phyloP scores from a whole-genome alignment of 176 grass and related monocot species.

The Urochloa ruziziensis region DNA sequence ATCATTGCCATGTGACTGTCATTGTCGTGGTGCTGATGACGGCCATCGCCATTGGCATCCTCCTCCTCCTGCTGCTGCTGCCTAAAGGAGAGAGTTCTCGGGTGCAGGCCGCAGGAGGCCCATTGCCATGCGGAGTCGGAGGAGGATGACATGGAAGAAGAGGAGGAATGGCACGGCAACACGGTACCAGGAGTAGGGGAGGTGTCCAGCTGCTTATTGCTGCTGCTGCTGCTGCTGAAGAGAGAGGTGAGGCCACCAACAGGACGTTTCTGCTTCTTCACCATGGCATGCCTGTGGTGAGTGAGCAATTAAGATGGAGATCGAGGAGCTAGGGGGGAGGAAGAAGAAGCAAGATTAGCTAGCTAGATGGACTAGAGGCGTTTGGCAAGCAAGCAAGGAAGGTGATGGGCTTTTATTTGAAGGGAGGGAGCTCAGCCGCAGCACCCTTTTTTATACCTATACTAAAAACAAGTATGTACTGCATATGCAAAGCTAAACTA shows the following conservation, averaged over 20 bases:
- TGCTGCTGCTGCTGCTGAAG: slow-evolving; percentile 27
- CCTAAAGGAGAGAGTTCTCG: slow-evolving; percentile 50
- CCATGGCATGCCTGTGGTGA: not conserved
- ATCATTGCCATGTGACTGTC: not conserved
- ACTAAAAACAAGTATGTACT: not conserved
- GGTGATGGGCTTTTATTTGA: not conserved
- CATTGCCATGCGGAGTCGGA: slow-evolving; percentile 26
- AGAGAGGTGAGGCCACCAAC: slow-evolving; percentile 28
- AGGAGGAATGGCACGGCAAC: slow-evolving; percentile 21
- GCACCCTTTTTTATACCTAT: not conserved
- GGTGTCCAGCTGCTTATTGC: slow-evolving; percentile 8
- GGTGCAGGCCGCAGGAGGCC: slow-evolving; percentile 38
- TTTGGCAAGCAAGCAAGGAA: not conserved
- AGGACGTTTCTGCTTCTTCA: slow-evolving; percentile 1
- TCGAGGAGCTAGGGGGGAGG: not conserved
- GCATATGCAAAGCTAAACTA: slow-evolving; percentile 5
- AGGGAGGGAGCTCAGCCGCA: not conserved
- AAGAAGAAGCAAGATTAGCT: not conserved
- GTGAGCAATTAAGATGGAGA: not conserved
- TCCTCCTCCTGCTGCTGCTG: not conserved
- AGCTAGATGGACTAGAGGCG: not conserved
- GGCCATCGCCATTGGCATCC: not conserved
- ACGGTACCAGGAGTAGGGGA: not conserved
- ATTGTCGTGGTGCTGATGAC: not conserved
- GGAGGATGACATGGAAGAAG: slow-evolving; percentile 22